Evolutionary conservation across 2,329 filamentous ascomycete species (phyloP).

Genomic region (Xylariaceae sp.): DNA sequence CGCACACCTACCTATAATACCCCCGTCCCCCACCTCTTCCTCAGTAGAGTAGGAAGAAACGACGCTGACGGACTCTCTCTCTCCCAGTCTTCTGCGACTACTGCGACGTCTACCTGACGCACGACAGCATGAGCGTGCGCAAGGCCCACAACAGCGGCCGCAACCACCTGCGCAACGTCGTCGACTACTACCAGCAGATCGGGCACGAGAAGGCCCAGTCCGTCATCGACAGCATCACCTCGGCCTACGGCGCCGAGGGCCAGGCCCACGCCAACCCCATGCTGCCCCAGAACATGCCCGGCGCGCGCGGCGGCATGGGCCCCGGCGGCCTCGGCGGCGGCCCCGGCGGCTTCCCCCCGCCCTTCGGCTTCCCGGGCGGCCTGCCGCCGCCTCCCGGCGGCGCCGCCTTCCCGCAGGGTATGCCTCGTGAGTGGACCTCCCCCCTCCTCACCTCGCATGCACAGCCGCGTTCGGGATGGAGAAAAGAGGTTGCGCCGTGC

Average conservation of each 20-base stretch:
- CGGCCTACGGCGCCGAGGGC: slow-evolving; percentile 89
- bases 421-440: slow-evolving; percentile 48
- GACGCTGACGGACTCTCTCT: slow-evolving; percentile 12
- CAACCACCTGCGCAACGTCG: slow-evolving; percentile 94
- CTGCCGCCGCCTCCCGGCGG: slow-evolving; percentile 37
- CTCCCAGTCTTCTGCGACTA: slow-evolving; percentile 81
- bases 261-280: slow-evolving; percentile 81
- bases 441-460: background rate
- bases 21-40: background rate
- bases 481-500: background rate
- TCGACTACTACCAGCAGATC: slow-evolving; percentile 99
- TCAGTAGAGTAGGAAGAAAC: slow-evolving; percentile 8
- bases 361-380: slow-evolving; percentile 57
- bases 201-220: slow-evolving; percentile 97
- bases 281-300: slow-evolving; percentile 62
- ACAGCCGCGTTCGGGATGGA: slow-evolving; percentile 2
- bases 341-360: slow-evolving; percentile 34
- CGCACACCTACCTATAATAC: slow-evolving; percentile 6
- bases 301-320: slow-evolving; percentile 28
- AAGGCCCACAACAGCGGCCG: slow-evolving; percentile 96
- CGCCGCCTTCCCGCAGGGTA: slow-evolving; percentile 38
- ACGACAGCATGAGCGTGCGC: slow-evolving; percentile 99
- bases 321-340: slow-evolving; percentile 28
- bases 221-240: slow-evolving; percentile 96
- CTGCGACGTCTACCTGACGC: slow-evolving; percentile 99